Base-by-base conservation (phyloP, 148 eudicot genomes). In the Pouteria glomerata region DNA sequence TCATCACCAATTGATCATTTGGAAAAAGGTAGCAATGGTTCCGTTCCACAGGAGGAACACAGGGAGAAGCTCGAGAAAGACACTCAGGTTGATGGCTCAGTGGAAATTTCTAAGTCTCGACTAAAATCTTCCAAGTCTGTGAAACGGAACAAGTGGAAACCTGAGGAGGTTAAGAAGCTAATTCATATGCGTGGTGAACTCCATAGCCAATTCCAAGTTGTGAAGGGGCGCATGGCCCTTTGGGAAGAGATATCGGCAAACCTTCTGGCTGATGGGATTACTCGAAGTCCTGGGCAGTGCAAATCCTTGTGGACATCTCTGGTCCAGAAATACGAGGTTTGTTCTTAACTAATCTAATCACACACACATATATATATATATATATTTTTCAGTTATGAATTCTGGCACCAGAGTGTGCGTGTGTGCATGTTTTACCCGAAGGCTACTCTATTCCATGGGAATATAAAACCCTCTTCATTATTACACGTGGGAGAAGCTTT, bases 241-340 rank as follows among this genome's bases (percentile, higher is more conserved):
- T 95, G 99, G 99, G 92, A 92, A 84, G 97, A 95, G 81, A 83
- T 95, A 71, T 92, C 97, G 18, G 73, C 86, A 30, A 90, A 75
- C 80, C 71, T 95, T 51, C 51, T 77, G 70, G 80, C 84, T 74
- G 86, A 85, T 21, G 97, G 97, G 62, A 61, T 83, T 48, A 75
- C 70, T 77, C 85, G 99, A 72, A 85, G 88, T 57, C 88, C 99
- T 26, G 99, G 92, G 48, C 97, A 95, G 74, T 95, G 99, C 84
- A 95, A 95, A 90, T 88, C 92, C 63, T 74, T 95, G 37, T 95
- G 99, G 99, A 69, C 96, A 53, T 91, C 99, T 57, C 82, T 95
- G 67, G 82, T 88, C 73, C 90, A 85, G 76, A 89, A 90, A 87
- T 90, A 95, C 8, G 97, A 95, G 99, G 99, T 95, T 68, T 71